Conservation (phyloP, 1,284 basidiomycete genomes). For the Boletus austroedulis region DNA sequence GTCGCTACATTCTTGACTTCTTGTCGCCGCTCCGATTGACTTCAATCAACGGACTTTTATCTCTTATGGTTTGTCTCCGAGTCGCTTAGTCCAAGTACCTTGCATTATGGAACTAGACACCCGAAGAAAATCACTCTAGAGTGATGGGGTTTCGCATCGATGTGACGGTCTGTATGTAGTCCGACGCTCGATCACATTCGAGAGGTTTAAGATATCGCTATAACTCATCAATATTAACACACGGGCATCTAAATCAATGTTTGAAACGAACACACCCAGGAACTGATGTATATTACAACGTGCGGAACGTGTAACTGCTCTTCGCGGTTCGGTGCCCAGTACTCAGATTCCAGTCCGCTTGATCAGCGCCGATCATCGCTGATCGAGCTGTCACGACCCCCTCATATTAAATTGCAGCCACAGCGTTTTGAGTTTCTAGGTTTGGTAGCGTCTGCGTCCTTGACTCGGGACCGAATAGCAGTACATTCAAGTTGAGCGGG, state of each 20-base stretch:
- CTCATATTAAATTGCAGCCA: conserved; percentile 3
- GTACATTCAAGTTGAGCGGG: not conserved
- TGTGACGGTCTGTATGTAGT: too few relatives aligned
- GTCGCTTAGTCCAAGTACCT: not conserved
- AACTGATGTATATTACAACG: too few relatives aligned
- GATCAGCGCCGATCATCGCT: conserved; percentile 7
- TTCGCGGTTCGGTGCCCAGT: too few relatives aligned
- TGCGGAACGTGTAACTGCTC: too few relatives aligned
- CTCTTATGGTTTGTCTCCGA: not conserved
- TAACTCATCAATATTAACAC: not conserved
- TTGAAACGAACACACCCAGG: too few relatives aligned
- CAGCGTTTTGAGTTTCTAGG: conserved; percentile 7
- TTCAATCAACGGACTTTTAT: conserved; percentile 7
- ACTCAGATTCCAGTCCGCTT: conserved; percentile 18
- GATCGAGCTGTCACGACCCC: not conserved
- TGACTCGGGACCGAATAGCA: conserved; percentile 12
- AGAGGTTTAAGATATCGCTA: too few relatives aligned
- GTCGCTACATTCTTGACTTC: conserved; percentile 21
- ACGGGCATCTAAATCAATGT: not conserved
- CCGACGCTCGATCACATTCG: too few relatives aligned
- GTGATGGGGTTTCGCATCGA: too few relatives aligned
- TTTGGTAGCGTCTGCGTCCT: not conserved
- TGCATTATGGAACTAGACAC: not conserved
- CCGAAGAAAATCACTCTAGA: not conserved
- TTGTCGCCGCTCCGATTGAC: conserved; percentile 12